Base-by-base conservation (phyloP, 352 stramenopile species). In the Nothophytophthora sp. region DNA sequence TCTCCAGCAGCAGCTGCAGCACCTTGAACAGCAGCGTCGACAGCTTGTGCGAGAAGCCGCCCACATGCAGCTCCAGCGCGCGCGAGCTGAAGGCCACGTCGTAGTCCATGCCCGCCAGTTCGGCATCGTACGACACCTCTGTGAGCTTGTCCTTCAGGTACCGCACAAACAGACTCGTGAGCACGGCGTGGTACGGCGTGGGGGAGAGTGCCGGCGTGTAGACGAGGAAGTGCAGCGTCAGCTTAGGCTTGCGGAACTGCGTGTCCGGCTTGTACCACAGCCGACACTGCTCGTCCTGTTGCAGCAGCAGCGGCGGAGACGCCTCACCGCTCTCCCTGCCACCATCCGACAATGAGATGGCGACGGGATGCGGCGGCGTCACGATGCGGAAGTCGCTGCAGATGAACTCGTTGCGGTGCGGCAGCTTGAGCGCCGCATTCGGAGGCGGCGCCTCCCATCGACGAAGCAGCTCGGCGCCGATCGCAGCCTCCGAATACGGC, bases 21-120 rank as follows among this genome's bases (percentile, higher is more conserved):
- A 89, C 77, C 35, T 92, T 79, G 18, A 83, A 64, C 0, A 97
- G 55, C 33, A 98, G 73, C 12, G 77, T 63, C n/a, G 81, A 62
- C 4, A 96, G 76, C 54, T 98, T 98, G 52, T 98, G 82, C 44
- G 82, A 95, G 70, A 95, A 98, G 6, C 91, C 91, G 23, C 76
- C 82, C 0, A 96, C 74, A 33, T 87, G 76, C 2, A 98, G 55
- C 53, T 96, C 85, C 1, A 98, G 52, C 4, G 78, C 70, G 23
- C 77, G 73, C 8, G 69, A 71, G 28, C 66, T 86, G 37, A 88
- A 88, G 39, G 54, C 80, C 19, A 92, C 67, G 15, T 80, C 70
- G 49, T 93, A 93, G 30, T 85, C 54, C 80, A 93, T 90, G 15
- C 81, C 80, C 0, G 82, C 81, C 2, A 93, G 67, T 44, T 89